These are phyloP conservation scores for Paracamarosporium sp. DNA, from an alignment of 2,329 filamentous ascomycete genomes.

Conservation along the genomic window DNA sequence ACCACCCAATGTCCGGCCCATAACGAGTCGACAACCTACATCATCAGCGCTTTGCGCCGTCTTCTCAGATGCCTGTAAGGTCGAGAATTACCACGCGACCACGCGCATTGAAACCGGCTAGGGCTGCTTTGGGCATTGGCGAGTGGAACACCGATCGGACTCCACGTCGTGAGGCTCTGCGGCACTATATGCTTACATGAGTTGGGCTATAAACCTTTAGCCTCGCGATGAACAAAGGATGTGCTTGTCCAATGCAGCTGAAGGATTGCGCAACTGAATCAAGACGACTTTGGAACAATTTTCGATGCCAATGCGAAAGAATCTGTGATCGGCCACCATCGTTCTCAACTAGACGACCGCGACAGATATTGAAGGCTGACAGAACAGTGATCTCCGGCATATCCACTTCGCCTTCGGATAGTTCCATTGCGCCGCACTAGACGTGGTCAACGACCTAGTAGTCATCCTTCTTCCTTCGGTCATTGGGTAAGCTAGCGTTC, in stretches of 20 bases:
- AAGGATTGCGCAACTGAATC: no score
- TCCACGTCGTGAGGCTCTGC: not conserved
- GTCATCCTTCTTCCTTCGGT: not conserved
- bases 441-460: not conserved
- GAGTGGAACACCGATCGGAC: not conserved
- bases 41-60: not conserved
- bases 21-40: not conserved
- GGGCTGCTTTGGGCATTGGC: not conserved
- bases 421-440: not conserved
- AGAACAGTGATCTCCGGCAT: not conserved
- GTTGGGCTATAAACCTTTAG: not conserved
- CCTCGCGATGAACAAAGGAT: not conserved
- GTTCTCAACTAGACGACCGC: no score
- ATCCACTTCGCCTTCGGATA: not conserved
- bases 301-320: no score
- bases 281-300: no score
- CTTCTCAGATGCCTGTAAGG: not conserved
- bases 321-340: no score
- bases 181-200: not conserved
- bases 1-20: conserved; percentile 5
- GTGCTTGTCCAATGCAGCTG: not conserved
- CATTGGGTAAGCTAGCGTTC: not conserved
- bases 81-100: not conserved
- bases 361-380: not conserved
- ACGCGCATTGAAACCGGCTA: not conserved